Evolutionary conservation across 305 asterid species (phyloP).

Genomic region (Rubia balearica): DNA sequence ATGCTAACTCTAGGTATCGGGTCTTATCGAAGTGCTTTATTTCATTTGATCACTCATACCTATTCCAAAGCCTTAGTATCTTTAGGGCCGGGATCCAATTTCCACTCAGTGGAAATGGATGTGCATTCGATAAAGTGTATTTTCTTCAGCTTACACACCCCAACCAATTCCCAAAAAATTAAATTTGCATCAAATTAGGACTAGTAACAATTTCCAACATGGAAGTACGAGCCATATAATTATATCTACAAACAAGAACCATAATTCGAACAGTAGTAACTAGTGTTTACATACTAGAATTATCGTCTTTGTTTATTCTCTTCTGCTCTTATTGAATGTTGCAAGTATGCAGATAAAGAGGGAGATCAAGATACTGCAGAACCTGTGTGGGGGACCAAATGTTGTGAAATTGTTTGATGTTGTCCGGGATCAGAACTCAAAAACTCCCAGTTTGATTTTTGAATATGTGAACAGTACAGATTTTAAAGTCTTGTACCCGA

Average conservation of each 20-base stretch:
- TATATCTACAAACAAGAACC: not conserved
- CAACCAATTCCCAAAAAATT: no score
- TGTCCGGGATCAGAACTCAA: constrained; percentile 2
- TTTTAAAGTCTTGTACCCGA: constrained; percentile 1
- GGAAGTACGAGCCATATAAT: not conserved
- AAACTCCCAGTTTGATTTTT: constrained; percentile 5
- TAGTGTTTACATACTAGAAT: not conserved
- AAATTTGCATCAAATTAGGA: not conserved
- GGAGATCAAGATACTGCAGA: constrained; percentile 8
- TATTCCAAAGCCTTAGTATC: not conserved
- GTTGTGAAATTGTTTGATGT: constrained; percentile 1
- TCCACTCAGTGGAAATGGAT: not conserved
- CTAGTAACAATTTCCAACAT: not conserved
- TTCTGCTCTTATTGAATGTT: not conserved
- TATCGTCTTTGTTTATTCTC: not conserved
- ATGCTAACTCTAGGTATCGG: no score
- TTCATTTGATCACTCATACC: not conserved
- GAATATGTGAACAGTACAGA: constrained; percentile 6
- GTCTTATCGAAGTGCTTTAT: not conserved
- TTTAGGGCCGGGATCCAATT: not conserved
- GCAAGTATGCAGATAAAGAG: constrained; percentile 3
- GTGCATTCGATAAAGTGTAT: no score
- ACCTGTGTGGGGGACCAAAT: constrained; percentile 1
- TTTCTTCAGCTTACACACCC: no score
- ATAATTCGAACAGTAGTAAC: not conserved